Conservation (phyloP, 2,329 filamentous ascomycete genomes). For the Xylariaceae sp. region DNA sequence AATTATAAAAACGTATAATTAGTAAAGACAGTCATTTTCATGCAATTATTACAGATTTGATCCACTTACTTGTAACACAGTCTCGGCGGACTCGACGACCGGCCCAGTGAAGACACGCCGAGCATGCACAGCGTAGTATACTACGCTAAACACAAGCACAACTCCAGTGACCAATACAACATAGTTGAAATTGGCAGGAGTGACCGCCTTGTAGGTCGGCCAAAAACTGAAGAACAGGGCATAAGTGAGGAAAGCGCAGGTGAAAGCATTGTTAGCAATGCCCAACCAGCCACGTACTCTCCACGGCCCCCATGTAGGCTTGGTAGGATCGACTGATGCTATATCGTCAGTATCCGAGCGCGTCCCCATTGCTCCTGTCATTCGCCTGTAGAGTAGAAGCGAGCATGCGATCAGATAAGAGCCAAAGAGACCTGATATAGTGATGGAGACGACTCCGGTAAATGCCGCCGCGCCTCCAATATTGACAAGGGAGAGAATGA, state of each 20-base stretch:
- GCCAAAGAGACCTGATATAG: conserved; percentile 12
- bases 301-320: conserved; percentile 18
- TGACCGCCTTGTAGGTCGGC: conserved; percentile 16
- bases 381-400: background rate
- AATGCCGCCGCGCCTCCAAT: conserved; percentile 16
- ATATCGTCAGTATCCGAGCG: conserved; percentile 1
- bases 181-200: conserved; percentile 19
- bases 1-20: too few relatives aligned
- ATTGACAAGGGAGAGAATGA: conserved; percentile 16
- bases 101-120: conserved; percentile 17
- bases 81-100: too few relatives aligned
- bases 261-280: conserved; percentile 15
- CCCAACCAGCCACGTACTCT: conserved; percentile 12
- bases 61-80: too few relatives aligned
- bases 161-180: conserved; percentile 15
- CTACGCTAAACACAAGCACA: conserved; percentile 17
- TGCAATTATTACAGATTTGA: too few relatives aligned
- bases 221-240: conserved; percentile 23
- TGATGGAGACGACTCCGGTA: conserved; percentile 19
- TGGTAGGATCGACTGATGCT: conserved; percentile 5
- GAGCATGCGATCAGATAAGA: conserved; percentile 12
- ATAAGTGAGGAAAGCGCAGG: conserved; percentile 14
- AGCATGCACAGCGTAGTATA: conserved; percentile 22
- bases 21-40: too few relatives aligned
- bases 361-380: conserved; percentile 2